phyloP scores from a whole-genome alignment of 2,329 filamentous ascomycete species.

The Rutstroemia sydowiana region DNA sequence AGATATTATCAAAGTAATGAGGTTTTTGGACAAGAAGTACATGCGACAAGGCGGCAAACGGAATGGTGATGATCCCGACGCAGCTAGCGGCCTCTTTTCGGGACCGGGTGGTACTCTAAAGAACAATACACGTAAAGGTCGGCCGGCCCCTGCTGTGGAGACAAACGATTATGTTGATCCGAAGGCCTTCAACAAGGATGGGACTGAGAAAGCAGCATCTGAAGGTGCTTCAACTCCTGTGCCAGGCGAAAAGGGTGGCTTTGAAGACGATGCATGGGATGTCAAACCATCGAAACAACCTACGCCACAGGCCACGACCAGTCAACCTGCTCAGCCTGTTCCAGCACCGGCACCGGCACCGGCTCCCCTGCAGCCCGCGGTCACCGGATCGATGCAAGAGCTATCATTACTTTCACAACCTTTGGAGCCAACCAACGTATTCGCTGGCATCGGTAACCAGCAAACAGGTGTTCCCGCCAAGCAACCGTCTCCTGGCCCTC shows the following conservation, averaged over 20 bases:
- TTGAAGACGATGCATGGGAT: conserved; percentile 97
- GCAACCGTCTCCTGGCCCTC: conserved; percentile 14
- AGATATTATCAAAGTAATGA: conserved; percentile 94
- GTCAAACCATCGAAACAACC: conserved; percentile 71
- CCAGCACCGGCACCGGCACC: conserved; percentile 33
- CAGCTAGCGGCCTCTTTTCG: conserved; percentile 71
- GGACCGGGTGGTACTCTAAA: conserved; percentile 83
- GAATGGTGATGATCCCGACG: conserved; percentile 48
- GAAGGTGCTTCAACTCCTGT: conserved; percentile 43
- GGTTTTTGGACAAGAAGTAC: conserved; percentile 74
- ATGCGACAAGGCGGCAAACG: conserved; percentile 53
- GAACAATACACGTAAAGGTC: conserved; percentile 90
- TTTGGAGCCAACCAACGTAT: conserved; percentile 54
- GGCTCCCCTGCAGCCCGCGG: conserved; percentile 37
- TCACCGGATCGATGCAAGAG: conserved; percentile 65
- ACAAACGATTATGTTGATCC: conserved; percentile 80
- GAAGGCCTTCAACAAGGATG: conserved; percentile 65
- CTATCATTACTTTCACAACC: conserved; percentile 56
- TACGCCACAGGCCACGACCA: conserved; percentile 30
- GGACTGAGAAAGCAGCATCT: conserved; percentile 32
- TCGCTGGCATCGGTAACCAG: conserved; percentile 41
- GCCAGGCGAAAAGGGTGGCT: conserved; percentile 49
- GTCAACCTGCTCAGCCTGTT: conserved; percentile 30
- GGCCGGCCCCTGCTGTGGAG: conserved; percentile 79
- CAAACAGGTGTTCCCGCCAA: conserved; percentile 36